A percentile compares a stretch with the other conserved stretches of the same genome.
Evolutionary conservation across 257 asterid genomes (phyloP).

Genomic region (Solanum lignicaule): DNA sequence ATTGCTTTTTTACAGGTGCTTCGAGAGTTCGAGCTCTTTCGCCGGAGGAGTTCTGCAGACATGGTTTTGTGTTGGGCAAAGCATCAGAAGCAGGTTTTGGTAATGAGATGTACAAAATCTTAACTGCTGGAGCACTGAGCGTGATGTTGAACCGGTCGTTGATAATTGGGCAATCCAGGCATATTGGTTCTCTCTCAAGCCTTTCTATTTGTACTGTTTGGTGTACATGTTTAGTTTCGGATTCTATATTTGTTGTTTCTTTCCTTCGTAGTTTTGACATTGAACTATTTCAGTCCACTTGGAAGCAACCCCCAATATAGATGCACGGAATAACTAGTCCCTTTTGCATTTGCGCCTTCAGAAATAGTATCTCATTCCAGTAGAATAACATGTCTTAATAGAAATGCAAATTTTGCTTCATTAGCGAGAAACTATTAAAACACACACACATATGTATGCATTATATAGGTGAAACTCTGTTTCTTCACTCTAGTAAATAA

Average conservation of each 20-base stretch:
- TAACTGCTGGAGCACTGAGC: slow-evolving; percentile 89
- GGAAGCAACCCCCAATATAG: not conserved
- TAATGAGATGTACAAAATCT: slow-evolving; percentile 86
- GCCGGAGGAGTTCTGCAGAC: slow-evolving; percentile 75
- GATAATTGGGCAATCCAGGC: slow-evolving; percentile 99
- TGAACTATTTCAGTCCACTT: not conserved
- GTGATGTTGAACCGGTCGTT: slow-evolving; percentile 97
- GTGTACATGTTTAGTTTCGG: slow-evolving; percentile 16
- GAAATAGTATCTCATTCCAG: not conserved
- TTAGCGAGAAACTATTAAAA: not conserved
- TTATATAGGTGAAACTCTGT: not conserved
- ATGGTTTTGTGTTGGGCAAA: slow-evolving; percentile 86
- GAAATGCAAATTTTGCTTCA: not conserved
- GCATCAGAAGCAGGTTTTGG: slow-evolving; percentile 99
- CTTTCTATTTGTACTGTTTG: slow-evolving; percentile 27
- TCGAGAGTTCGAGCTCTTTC: slow-evolving; percentile 56
- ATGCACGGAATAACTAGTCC: not conserved
- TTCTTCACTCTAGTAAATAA: not conserved
- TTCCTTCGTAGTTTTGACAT: not conserved
- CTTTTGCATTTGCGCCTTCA: not conserved
- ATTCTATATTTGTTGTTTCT: not conserved
- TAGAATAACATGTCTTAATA: not conserved
- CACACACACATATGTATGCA: not conserved
- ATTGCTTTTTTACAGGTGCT: slow-evolving; percentile 44
- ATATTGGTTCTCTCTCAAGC: slow-evolving; percentile 89